phyloP scores from a whole-genome alignment of 371 early-diverging fungal genomes.

The Circinella minor region DNA sequence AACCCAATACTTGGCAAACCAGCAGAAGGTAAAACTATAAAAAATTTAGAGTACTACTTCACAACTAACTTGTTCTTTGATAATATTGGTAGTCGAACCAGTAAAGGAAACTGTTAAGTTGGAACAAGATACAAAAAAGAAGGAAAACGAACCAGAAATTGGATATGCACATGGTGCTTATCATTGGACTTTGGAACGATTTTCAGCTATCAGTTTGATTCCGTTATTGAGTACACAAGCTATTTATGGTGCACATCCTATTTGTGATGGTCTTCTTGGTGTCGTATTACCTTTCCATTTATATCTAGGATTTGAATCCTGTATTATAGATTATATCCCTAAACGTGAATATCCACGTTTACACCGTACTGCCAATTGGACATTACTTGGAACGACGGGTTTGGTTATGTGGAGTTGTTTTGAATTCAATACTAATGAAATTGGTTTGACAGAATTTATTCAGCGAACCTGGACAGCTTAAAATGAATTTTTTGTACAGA shows the following conservation, averaged over 20 bases:
- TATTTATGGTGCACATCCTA: constrained; percentile 79
- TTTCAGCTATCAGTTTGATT: constrained; percentile 73
- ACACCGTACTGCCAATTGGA: constrained; percentile 64
- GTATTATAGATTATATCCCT: constrained; percentile 85
- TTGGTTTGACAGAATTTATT: constrained; percentile 90
- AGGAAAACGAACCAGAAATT: constrained; percentile 2
- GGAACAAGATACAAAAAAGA: constrained; percentile 5
- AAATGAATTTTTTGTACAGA: not conserved
- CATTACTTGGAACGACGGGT: constrained; percentile 69
- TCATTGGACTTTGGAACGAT: constrained; percentile 73
- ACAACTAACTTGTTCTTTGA: not conserved
- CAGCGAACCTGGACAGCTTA: constrained; percentile 82
- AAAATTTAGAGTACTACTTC: not conserved
- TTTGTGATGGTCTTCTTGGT: constrained; percentile 87
- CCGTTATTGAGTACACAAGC: constrained; percentile 80
- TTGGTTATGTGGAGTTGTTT: constrained; percentile 88
- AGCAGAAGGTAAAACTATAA: not conserved
- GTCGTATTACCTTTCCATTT: constrained; percentile 89
- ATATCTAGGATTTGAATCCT: constrained; percentile 79
- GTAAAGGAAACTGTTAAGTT: not conserved
- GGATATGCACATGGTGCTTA: constrained; percentile 36
- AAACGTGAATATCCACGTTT: constrained; percentile 67
- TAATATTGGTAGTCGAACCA: not conserved
- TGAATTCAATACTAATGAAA: constrained; percentile 93
- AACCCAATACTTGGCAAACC: not conserved